phyloP scores from a whole-genome alignment of 208 protist genomes.

The Borovskyia barvae region DNA sequence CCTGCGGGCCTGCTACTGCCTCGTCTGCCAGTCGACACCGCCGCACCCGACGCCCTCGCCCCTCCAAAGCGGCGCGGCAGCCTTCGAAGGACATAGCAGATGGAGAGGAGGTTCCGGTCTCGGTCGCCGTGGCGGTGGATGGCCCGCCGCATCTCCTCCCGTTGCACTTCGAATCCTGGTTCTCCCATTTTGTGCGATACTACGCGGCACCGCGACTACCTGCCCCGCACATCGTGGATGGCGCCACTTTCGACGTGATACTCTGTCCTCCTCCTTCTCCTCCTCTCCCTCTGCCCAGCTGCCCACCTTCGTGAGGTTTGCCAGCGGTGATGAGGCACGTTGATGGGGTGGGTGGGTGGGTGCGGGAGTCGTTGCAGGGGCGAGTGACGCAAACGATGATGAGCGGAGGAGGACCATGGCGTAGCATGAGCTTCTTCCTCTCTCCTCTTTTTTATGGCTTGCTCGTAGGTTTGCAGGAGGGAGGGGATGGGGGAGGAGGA shows the following conservation, averaged over 20 bases:
- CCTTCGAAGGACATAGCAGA: too few relatives aligned
- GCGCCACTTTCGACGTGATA: conserved; percentile 43
- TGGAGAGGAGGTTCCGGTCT: neutral
- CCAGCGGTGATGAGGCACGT: too few relatives aligned
- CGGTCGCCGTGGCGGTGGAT: neutral
- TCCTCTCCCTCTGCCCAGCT: too few relatives aligned
- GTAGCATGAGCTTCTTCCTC: conserved; percentile 4
- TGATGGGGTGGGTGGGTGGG: too few relatives aligned
- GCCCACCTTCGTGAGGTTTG: too few relatives aligned
- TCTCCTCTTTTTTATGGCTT: conserved; percentile 9
- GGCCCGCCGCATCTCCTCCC: too few relatives aligned
- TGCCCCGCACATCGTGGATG: conserved; percentile 41
- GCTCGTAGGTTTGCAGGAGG: conserved; percentile 1
- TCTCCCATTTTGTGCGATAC: conserved; percentile 29
- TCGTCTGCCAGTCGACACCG: neutral
- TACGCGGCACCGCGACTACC: conserved; percentile 36
- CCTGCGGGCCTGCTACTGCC: too few relatives aligned
- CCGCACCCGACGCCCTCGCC: too few relatives aligned
- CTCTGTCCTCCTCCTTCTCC: conserved; percentile 24
- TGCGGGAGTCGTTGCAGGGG: too few relatives aligned
- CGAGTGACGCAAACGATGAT: too few relatives aligned
- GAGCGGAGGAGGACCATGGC: too few relatives aligned
- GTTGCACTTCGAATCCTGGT: conserved; percentile 38
- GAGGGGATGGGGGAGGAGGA: neutral
- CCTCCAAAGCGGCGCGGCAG: too few relatives aligned